phyloP scores from a whole-genome alignment of 2,329 filamentous ascomycete species.

The Venturiaceae sp. region DNA sequence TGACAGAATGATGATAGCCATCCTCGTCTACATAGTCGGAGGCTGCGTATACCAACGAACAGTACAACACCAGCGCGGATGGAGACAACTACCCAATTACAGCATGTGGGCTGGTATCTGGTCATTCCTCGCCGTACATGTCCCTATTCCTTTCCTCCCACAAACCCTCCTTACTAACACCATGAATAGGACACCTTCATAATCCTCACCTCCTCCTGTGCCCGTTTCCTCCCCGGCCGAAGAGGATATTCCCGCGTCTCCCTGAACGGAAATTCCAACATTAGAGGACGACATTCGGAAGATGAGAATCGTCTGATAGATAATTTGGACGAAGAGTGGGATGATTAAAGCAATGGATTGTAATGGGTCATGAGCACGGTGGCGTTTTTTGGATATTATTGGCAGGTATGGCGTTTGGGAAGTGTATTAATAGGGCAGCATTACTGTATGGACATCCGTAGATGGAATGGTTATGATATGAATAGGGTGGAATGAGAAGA shows the following conservation, averaged over 20 bases:
- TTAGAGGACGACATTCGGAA: constrained; percentile 45
- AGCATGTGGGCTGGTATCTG: constrained; percentile 83
- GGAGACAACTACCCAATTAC: constrained; percentile 93
- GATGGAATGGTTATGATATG: too few relatives aligned
- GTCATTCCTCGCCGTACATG: constrained; percentile 74
- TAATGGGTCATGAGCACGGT: not conserved
- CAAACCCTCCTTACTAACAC: not conserved
- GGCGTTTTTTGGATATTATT: not conserved
- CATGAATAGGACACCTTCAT: constrained; percentile 46
- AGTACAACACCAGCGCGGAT: constrained; percentile 87
- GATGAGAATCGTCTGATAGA: constrained; percentile 93
- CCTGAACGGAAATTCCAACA: constrained; percentile 28
- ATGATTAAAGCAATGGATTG: constrained; percentile 48
- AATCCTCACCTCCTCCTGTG: constrained; percentile 60
- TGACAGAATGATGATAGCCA: constrained; percentile 49
- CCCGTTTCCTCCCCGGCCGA: constrained; percentile 52
- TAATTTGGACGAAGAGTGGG: constrained; percentile 95
- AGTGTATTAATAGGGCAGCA: not conserved
- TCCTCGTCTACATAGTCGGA: constrained; percentile 82
- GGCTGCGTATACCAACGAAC: constrained; percentile 94
- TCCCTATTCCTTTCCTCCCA: not conserved
- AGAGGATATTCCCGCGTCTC: constrained; percentile 57
- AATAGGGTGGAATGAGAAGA: too few relatives aligned
- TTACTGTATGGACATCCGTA: too few relatives aligned
- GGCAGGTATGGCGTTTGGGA: not conserved